Evolutionary conservation across 2,329 filamentous ascomycete genomes (phyloP).

Genomic region (Neurospora sp.): DNA sequence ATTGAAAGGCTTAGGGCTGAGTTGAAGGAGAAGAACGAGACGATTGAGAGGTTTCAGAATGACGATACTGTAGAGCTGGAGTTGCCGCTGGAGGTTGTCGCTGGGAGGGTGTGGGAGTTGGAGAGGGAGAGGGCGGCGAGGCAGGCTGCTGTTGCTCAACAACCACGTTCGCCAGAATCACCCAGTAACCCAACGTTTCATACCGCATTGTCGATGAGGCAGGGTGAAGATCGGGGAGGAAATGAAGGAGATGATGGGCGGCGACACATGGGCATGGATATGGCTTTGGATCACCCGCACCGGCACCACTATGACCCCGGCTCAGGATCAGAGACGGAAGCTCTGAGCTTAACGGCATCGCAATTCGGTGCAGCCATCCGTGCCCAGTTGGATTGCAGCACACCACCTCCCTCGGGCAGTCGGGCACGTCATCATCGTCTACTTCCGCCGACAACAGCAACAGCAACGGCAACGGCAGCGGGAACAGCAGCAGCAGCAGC

Average conservation of each 20-base stretch:
- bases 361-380: background rate
- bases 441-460: background rate
- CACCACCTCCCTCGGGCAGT: background rate
- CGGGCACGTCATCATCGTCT: background rate
- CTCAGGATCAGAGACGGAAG: background rate
- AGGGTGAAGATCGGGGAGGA: background rate
- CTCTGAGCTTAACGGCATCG: background rate
- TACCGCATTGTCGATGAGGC: background rate
- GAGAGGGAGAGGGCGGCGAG: slow-evolving; percentile 17
- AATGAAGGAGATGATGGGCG: background rate
- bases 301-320: background rate
- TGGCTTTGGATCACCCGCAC: background rate
- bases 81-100: slow-evolving; percentile 26
- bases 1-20: slow-evolving; percentile 38
- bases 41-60: slow-evolving; percentile 38
- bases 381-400: background rate
- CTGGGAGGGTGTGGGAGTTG: slow-evolving; percentile 7
- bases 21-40: slow-evolving; percentile 39
- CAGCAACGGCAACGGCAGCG: background rate
- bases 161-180: slow-evolving; percentile 3
- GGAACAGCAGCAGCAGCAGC: background rate
- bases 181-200: background rate
- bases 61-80: slow-evolving; percentile 36
- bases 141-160: background rate
- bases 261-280: background rate